These are phyloP conservation scores for Polymyxa betae DNA, from an alignment of 208 protist species.

Conservation along the genomic window DNA sequence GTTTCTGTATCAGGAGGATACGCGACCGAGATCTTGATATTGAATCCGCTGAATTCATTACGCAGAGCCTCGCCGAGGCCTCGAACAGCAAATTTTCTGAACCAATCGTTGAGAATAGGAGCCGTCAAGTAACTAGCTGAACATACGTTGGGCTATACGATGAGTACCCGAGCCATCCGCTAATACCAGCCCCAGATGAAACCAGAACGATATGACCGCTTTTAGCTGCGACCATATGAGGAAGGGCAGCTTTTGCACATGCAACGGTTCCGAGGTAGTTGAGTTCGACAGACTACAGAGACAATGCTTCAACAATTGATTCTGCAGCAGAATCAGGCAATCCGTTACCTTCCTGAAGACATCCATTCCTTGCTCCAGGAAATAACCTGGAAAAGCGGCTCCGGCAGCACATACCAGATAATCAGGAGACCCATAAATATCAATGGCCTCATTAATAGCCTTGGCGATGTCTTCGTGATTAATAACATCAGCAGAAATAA, in stretches of 20 bases:
- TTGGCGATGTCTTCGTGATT: slow-evolving; percentile 54
- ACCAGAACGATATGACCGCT: slow-evolving; percentile 61
- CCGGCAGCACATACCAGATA: slow-evolving; percentile 65
- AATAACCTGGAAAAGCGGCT: slow-evolving; percentile 59
- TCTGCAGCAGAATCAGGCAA: too few relatives aligned
- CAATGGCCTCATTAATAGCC: slow-evolving; percentile 49
- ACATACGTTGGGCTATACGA: slow-evolving; percentile 63
- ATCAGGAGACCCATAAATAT: slow-evolving; percentile 58
- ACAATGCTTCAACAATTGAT: not conserved
- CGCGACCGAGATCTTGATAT: slow-evolving; percentile 33
- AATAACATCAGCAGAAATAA: slow-evolving; percentile 49
- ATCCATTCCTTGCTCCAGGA: slow-evolving; percentile 59
- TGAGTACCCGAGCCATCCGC: slow-evolving; percentile 63
- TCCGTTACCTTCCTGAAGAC: slow-evolving; percentile 40
- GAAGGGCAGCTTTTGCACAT: slow-evolving; percentile 66
- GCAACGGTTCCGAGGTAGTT: slow-evolving; percentile 67
- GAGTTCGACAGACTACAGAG: slow-evolving; percentile 59
- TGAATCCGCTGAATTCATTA: slow-evolving; percentile 57
- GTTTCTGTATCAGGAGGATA: slow-evolving; percentile 69
- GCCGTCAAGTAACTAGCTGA: not conserved
- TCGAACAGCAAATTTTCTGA: slow-evolving; percentile 61
- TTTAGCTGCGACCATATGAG: slow-evolving; percentile 57
- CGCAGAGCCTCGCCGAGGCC: slow-evolving; percentile 56
- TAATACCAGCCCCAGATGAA: slow-evolving; percentile 58
- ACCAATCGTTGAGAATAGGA: slow-evolving; percentile 43